Percentiles rank a stretch among this genome's conserved stretches.
Conservation (phyloP, 305 asterid genomes). For the Salvia sclarea region DNA sequence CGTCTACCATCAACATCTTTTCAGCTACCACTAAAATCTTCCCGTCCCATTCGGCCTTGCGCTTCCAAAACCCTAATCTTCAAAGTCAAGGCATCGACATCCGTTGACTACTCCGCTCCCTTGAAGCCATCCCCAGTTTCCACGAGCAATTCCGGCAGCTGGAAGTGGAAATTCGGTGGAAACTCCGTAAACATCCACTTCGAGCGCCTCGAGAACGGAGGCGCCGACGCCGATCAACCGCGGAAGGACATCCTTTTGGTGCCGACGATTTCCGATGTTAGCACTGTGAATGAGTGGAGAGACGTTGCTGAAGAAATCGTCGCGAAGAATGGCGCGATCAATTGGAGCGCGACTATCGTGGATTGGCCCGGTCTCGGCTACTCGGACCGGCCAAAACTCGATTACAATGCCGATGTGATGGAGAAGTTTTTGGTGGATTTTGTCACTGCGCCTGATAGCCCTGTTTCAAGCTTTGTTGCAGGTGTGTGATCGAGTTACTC, state of each 20-base stretch:
- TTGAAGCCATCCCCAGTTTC: constrained; percentile 32
- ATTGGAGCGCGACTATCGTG: constrained; percentile 73
- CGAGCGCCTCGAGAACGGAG: constrained; percentile 57
- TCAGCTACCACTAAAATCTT: constrained; percentile 35
- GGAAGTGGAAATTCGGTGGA: constrained; percentile 77
- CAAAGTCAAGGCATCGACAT: constrained; percentile 49
- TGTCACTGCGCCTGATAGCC: constrained; percentile 64
- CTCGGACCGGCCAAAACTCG: constrained; percentile 85
- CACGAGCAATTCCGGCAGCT: constrained; percentile 41
- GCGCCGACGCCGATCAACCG: constrained; percentile 32
- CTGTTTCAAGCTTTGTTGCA: constrained; percentile 43
- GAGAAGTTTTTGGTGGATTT: constrained; percentile 83
- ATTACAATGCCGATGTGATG: constrained; percentile 80
- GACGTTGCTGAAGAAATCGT: constrained; percentile 75
- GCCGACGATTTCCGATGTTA: constrained; percentile 88
- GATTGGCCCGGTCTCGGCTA: constrained; percentile 96
- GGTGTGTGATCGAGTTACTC: constrained; percentile 35
- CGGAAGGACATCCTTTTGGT: constrained; percentile 66
- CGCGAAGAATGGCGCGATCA: constrained; percentile 42
- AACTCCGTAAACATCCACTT: constrained; percentile 64
- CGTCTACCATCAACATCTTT: constrained; percentile 39
- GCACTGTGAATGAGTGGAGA: constrained; percentile 95
- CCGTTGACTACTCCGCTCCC: constrained; percentile 51
- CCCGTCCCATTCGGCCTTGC: constrained; percentile 25
- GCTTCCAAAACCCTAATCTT: constrained; percentile 27